A percentile compares a stretch with the other conserved stretches of the same genome.
Evolutionary conservation across 2,329 filamentous ascomycete species (phyloP).

Genomic region (Gnomoniopsis smithogilvyi): DNA sequence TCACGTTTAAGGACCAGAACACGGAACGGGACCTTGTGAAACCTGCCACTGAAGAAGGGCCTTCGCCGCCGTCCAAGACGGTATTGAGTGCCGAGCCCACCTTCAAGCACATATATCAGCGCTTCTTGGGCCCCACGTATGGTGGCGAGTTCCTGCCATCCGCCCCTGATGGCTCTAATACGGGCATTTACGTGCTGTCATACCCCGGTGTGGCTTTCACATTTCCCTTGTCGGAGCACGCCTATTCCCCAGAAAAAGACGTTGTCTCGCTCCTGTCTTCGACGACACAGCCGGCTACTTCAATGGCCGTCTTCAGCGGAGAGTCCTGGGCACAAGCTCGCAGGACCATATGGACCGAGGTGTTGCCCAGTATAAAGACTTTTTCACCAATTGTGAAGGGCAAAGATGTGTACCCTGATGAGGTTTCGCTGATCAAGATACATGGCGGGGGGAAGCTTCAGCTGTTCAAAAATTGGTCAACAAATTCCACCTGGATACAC

Average conservation of each 20-base stretch:
- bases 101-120: slow-evolving; percentile 88
- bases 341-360: slow-evolving; percentile 70
- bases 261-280: slow-evolving; percentile 85
- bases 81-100: slow-evolving; percentile 58
- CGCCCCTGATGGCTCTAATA: slow-evolving; percentile 43
- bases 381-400: slow-evolving; percentile 66
- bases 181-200: slow-evolving; percentile 83
- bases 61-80: slow-evolving; percentile 22
- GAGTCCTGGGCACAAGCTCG: slow-evolving; percentile 87
- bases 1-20: slow-evolving; percentile 71
- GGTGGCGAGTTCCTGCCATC: slow-evolving; percentile 86
- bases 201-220: slow-evolving; percentile 94
- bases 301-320: slow-evolving; percentile 89
- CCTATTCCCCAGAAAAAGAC: slow-evolving; percentile 74
- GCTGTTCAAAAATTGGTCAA: slow-evolving; percentile 69
- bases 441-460: slow-evolving; percentile 77
- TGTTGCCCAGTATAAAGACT: slow-evolving; percentile 70
- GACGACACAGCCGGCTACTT: slow-evolving; percentile 70
- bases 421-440: slow-evolving; percentile 77
- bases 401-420: slow-evolving; percentile 80
- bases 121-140: slow-evolving; percentile 90
- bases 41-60: slow-evolving; percentile 36
- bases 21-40: slow-evolving; percentile 74
- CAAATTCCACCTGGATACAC: slow-evolving; percentile 64
- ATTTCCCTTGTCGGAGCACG: slow-evolving; percentile 72